These are phyloP conservation scores for Pyrenophora tritici-repentis DNA, from an alignment of 2,329 filamentous ascomycete species.

Conservation along the genomic window DNA sequence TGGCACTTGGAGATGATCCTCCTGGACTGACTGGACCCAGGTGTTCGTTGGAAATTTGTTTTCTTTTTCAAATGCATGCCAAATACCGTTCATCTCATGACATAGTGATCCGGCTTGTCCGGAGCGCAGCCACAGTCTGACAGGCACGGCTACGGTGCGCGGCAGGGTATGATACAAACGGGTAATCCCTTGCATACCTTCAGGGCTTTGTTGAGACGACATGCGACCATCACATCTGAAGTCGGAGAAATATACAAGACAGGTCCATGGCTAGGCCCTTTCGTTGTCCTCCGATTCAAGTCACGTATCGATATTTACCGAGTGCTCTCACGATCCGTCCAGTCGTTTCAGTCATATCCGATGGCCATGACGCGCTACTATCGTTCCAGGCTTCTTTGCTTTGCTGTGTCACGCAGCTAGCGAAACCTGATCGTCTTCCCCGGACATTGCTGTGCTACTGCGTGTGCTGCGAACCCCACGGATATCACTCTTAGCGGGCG, in stretches of 20 bases:
- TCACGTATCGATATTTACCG: too few relatives aligned
- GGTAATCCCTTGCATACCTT: slow-evolving; percentile 1
- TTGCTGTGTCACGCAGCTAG: slow-evolving; percentile 1
- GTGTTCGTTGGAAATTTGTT: too few relatives aligned
- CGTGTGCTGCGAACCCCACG: neutral
- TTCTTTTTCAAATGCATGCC: neutral
- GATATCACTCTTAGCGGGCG: neutral
- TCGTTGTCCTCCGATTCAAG: too few relatives aligned
- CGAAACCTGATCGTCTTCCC: neutral
- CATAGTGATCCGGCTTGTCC: too few relatives aligned
- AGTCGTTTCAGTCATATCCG: neutral
- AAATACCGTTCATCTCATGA: neutral
- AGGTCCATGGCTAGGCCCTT: too few relatives aligned
- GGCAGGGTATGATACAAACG: neutral
- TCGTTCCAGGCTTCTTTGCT: slow-evolving; percentile 3
- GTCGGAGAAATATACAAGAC: too few relatives aligned
- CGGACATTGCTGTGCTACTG: too few relatives aligned
- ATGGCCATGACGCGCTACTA: neutral
- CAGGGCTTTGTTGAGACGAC: neutral
- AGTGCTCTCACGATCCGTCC: neutral
- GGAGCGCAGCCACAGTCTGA: neutral
- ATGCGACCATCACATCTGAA: too few relatives aligned
- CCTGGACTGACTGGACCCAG: too few relatives aligned
- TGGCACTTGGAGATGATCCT: slow-evolving; percentile 4
- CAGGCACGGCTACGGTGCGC: neutral